These are phyloP conservation scores for Backusella morwellensis DNA, from an alignment of 192 early-diverging fungal species.

Conservation along the genomic window DNA sequence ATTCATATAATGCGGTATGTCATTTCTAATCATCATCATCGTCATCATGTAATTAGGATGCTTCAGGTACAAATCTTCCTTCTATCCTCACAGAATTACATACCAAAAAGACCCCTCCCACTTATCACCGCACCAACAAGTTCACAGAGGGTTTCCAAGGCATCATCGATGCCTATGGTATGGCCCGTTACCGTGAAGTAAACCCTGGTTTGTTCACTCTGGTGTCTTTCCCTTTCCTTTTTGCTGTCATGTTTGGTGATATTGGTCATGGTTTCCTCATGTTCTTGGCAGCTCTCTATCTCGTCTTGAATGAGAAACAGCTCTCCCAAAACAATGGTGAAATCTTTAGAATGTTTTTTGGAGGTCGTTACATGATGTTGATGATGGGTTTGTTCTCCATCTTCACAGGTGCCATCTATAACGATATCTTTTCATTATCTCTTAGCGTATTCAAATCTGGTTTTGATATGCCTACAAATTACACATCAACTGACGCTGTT, in stretches of 20 bases:
- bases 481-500: constrained; percentile 52
- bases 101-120: constrained; percentile 90
- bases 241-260: constrained; percentile 99
- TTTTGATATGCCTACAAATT: constrained; percentile 71
- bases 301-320: constrained; percentile 80
- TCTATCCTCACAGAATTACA: constrained; percentile 84
- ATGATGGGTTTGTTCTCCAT: constrained; percentile 98
- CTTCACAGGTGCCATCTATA: constrained; percentile 97
- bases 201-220: constrained; percentile 97
- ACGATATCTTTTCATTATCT: constrained; percentile 93
- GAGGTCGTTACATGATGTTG: constrained; percentile 96
- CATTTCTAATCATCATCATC: too few species aligned
- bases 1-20: background rate
- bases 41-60: background rate
- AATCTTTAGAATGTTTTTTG: constrained; percentile 86
- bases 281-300: constrained; percentile 67
- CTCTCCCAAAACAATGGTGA: constrained; percentile 75
- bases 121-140: constrained; percentile 94
- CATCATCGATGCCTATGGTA: constrained; percentile 97
- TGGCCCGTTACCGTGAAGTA: constrained; percentile 94
- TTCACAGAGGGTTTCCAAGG: constrained; percentile 94
- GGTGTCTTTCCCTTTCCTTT: constrained; percentile 98
- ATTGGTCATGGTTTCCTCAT: constrained; percentile 94
- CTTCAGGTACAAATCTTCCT: constrained; percentile 81
- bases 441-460: constrained; percentile 74